phyloP scores from a whole-genome alignment of 2,329 filamentous ascomycete species.

The Trematosphaeria pertusa region DNA sequence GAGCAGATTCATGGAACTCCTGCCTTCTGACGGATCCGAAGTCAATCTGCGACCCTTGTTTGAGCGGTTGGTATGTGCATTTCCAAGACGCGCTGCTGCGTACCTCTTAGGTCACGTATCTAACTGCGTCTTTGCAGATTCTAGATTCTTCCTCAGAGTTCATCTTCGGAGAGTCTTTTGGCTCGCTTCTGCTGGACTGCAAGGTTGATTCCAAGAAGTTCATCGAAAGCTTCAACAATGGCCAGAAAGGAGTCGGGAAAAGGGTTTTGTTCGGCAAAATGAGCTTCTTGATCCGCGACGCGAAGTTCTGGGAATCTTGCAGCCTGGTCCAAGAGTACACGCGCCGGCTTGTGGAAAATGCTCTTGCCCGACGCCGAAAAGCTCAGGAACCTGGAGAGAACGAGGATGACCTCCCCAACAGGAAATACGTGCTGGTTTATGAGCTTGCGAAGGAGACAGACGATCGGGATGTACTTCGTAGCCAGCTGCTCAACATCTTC shows the following conservation, averaged over 20 bases:
- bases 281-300: slow-evolving; percentile 18
- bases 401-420: too few relatives aligned
- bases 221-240: slow-evolving; percentile 16
- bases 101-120: too few relatives aligned
- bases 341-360: slow-evolving; percentile 14
- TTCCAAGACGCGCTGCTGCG: too few relatives aligned
- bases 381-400: too few relatives aligned
- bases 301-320: slow-evolving; percentile 16
- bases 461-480: slow-evolving; percentile 44
- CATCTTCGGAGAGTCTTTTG: slow-evolving; percentile 46
- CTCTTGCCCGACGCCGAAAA: slow-evolving; percentile 27
- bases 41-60: slow-evolving; percentile 21
- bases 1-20: slow-evolving; percentile 10
- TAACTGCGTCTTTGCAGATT: too few relatives aligned
- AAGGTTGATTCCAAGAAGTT: slow-evolving; percentile 15
- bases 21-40: slow-evolving; percentile 9
- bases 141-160: slow-evolving; percentile 53
- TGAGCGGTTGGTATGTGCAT: slow-evolving; percentile 11
- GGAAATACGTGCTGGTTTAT: slow-evolving; percentile 49
- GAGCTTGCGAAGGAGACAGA: slow-evolving; percentile 47
- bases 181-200: slow-evolving; percentile 34
- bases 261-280: slow-evolving; percentile 18
- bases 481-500: slow-evolving; percentile 50
- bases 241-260: slow-evolving; percentile 18
- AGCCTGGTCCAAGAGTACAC: slow-evolving; percentile 13